A percentile compares a stretch with the other conserved stretches of the same genome.
These are phyloP conservation scores for Rhizophagus prolifer DNA, from an alignment of 192 early-diverging fungal genomes.

Conservation along the genomic window DNA sequence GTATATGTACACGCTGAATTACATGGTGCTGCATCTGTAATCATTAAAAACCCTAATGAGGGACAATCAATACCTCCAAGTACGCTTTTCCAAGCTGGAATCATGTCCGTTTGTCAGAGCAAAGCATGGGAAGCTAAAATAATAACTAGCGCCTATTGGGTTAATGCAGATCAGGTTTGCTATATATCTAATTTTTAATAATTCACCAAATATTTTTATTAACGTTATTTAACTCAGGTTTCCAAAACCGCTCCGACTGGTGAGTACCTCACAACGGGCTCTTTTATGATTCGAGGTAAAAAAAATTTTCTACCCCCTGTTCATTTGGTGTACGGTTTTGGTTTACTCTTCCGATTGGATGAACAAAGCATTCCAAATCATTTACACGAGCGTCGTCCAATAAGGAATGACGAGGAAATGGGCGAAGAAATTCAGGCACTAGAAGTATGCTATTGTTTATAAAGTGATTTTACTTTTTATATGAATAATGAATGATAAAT, in stretches of 20 bases:
- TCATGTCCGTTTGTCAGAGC: slow-evolving; percentile 93
- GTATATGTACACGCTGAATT: slow-evolving; percentile 92
- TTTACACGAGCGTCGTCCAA: slow-evolving; percentile 63
- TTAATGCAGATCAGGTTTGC: slow-evolving; percentile 67
- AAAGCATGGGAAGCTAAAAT: slow-evolving; percentile 98
- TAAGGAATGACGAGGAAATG: slow-evolving; percentile 32
- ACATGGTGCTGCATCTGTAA: slow-evolving; percentile 85
- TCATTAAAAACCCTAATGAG: slow-evolving; percentile 79
- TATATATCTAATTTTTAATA: not conserved
- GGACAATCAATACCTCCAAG: slow-evolving; percentile 75
- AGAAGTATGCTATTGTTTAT: slow-evolving; percentile 4
- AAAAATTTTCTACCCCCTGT: slow-evolving; percentile 93
- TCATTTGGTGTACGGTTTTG: slow-evolving; percentile 95
- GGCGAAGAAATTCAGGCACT: not conserved
- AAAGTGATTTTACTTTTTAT: not conserved
- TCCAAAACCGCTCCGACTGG: slow-evolving; percentile 89
- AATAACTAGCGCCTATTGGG: slow-evolving; percentile 95
- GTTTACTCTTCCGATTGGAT: slow-evolving; percentile 88
- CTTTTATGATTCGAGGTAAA: slow-evolving; percentile 92
- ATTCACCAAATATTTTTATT: not conserved
- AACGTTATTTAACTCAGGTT: slow-evolving; percentile 42
- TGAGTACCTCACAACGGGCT: slow-evolving; percentile 86
- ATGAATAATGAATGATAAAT: not conserved
- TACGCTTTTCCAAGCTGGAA: slow-evolving; percentile 91
- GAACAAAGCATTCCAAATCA: slow-evolving; percentile 79